Evolutionary conservation across 768 basidiomycete genomes (phyloP).

Genomic region (Leucocoprinus birnbaumii): DNA sequence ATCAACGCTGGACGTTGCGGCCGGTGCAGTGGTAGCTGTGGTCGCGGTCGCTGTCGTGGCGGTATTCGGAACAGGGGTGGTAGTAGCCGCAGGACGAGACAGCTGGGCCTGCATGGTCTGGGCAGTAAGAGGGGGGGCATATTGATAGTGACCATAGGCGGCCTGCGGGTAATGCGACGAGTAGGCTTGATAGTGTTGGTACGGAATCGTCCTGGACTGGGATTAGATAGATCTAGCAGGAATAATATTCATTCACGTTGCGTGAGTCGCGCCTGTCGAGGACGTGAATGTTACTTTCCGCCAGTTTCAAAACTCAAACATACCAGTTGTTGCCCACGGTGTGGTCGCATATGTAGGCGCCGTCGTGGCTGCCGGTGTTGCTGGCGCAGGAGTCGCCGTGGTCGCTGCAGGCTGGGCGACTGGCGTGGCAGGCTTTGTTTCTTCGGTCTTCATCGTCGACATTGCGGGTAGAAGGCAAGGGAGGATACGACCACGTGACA

Average conservation of each 20-base stretch:
- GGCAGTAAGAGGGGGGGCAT: slow-evolving; percentile 30
- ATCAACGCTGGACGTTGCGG: slow-evolving; percentile 39
- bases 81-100: slow-evolving; percentile 20
- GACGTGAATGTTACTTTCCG: not conserved
- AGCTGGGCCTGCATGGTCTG: slow-evolving; percentile 20
- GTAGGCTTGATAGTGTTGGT: slow-evolving; percentile 47
- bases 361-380: too few species aligned
- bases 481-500: slow-evolving; percentile 3
- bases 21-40: slow-evolving; percentile 9
- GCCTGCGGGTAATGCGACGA: slow-evolving; percentile 42
- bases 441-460: slow-evolving; percentile 3
- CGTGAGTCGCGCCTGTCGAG: not conserved
- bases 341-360: slow-evolving; percentile 10
- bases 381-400: slow-evolving; percentile 6
- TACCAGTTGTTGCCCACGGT: slow-evolving; percentile 6
- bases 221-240: slow-evolving; percentile 12
- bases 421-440: slow-evolving; percentile 12
- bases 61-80: slow-evolving; percentile 19
- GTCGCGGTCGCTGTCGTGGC: slow-evolving; percentile 18
- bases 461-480: not conserved
- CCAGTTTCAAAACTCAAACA: not conserved
- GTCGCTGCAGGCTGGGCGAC: too few species aligned
- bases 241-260: slow-evolving; percentile 11
- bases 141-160: slow-evolving; percentile 46
- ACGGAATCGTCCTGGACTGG: slow-evolving; percentile 39